Conservation (phyloP, 2,329 filamentous ascomycete genomes). For the Alternaria panax region DNA sequence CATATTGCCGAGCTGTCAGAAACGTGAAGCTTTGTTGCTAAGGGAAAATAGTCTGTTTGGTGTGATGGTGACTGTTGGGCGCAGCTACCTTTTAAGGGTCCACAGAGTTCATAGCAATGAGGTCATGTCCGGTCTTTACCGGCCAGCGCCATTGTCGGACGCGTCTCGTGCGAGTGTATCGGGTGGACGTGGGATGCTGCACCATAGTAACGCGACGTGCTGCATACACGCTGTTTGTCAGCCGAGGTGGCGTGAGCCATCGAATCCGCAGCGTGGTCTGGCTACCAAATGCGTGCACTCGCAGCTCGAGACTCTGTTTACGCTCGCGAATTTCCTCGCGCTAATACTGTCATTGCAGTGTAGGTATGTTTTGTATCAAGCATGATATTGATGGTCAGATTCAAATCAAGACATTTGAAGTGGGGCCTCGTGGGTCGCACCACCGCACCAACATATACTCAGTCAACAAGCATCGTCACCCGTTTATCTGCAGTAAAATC, state of each 20-base stretch:
- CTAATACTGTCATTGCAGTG: background rate
- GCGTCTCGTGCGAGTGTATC: conserved; percentile 8
- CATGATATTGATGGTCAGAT: background rate
- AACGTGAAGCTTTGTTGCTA: conserved; percentile 5
- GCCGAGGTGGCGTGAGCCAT: conserved; percentile 31
- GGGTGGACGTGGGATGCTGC: conserved; percentile 15
- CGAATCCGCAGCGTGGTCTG: background rate
- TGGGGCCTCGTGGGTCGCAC: background rate
- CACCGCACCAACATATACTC: background rate
- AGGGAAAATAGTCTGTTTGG: conserved; percentile 4
- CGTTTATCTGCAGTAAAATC: background rate
- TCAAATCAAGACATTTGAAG: background rate
- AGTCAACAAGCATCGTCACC: background rate
- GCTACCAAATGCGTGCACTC: conserved; percentile 1
- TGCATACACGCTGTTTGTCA: conserved; percentile 23
- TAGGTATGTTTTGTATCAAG: background rate
- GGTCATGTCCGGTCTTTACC: conserved; percentile 20
- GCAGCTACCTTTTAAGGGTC: conserved; percentile 20
- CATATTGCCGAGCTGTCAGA: conserved; percentile 31
- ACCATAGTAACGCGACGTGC: conserved; percentile 23
- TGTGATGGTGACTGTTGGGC: conserved; percentile 21
- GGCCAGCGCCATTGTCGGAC: conserved; percentile 20
- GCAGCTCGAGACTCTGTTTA: background rate
- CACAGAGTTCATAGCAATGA: conserved; percentile 10
- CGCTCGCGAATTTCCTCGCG: background rate